Percentiles rank a stretch among this genome's conserved stretches.
These are phyloP conservation scores for Phytopythium montanum DNA, from an alignment of 352 stramenopile genomes.

Conservation along the genomic window DNA sequence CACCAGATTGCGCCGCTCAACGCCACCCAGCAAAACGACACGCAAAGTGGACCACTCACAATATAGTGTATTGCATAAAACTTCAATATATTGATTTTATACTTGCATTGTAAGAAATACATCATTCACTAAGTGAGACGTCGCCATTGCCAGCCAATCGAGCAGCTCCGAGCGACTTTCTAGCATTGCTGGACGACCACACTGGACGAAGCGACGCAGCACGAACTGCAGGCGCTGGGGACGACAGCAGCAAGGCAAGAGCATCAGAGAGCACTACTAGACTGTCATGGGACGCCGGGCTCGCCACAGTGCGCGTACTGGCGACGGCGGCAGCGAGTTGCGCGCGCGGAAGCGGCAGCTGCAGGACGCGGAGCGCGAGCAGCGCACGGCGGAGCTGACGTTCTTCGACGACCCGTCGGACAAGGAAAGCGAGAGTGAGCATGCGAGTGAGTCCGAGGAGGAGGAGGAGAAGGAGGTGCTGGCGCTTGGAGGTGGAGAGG, in stretches of 20 bases:
- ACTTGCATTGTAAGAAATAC: not conserved
- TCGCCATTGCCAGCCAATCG: not conserved
- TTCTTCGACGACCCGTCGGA: constrained; percentile 86
- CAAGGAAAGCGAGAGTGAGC: constrained; percentile 57
- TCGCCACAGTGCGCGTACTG: constrained; percentile 67
- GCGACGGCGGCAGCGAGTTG: constrained; percentile 71
- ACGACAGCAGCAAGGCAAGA: too few species aligned
- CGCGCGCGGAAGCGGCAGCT: constrained; percentile 64
- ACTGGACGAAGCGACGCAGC: constrained; percentile 1
- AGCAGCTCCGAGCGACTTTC: not conserved
- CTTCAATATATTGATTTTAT: not conserved
- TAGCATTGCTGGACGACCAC: not conserved
- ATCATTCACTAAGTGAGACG: too few species aligned
- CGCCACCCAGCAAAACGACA: constrained; percentile 5
- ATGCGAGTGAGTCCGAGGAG: constrained; percentile 51
- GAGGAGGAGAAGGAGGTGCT: constrained; percentile 70
- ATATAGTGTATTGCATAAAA: not conserved
- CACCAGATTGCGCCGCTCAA: not conserved
- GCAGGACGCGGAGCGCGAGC: constrained; percentile 46
- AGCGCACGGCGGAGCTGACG: constrained; percentile 70
- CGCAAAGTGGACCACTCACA: not conserved
- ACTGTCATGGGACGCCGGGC: constrained; percentile 64
- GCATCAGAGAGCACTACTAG: not conserved
- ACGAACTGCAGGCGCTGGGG: too few species aligned
- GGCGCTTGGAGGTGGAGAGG: constrained; percentile 38